Evolutionary conservation across 129 eudicot species (phyloP), one percentile per base, ranked within the genome.

Genomic region (Saposhnikovia divaricata): DNA sequence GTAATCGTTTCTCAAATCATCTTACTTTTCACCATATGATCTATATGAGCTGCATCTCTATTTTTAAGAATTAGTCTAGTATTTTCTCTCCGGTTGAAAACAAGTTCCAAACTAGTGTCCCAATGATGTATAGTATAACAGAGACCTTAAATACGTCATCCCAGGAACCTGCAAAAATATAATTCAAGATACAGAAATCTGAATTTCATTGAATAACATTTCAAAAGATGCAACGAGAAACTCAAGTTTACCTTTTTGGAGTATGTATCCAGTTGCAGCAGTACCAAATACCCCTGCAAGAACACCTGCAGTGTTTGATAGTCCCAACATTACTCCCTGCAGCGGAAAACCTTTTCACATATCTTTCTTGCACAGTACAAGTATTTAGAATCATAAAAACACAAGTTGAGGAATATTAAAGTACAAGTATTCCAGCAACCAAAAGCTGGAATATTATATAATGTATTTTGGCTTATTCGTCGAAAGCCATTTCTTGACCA

Each of bases 211-310:
- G 5, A 42, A 10, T 23, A 43, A 73, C 37, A 3, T 73, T 43
- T 21, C 4, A 0, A 42, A 71, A 18, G 43, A 40, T 68, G 70
- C 40, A 79, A 71, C n/a, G 40, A 79, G 40, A 57, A 42, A 23
- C 37, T 48, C 23, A 51, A 72, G 14, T 77, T 61, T 87, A 95
- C 98, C 97, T 61, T 89, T 86, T 74, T 92, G 97, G 84, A 95
- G 96, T 78, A 95, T 95, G 87, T 92, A 90, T 81, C 98, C 98
- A 39, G 98, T 95, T 82, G 97, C 98, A 86, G 98, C 98, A 39
- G 98, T 92, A 79, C 97, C 98, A 76, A 95, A 91, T 82, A 95
- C 96, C 81, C 97, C 98, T 81, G 98, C 98, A 59, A 94, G 93
- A 34, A 92, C 98, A 61, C 97, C 98, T 18, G 97, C 98, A 16